phyloP scores from a whole-genome alignment of 1,284 basidiomycete genomes.

The Xerocomus minutiporus region DNA sequence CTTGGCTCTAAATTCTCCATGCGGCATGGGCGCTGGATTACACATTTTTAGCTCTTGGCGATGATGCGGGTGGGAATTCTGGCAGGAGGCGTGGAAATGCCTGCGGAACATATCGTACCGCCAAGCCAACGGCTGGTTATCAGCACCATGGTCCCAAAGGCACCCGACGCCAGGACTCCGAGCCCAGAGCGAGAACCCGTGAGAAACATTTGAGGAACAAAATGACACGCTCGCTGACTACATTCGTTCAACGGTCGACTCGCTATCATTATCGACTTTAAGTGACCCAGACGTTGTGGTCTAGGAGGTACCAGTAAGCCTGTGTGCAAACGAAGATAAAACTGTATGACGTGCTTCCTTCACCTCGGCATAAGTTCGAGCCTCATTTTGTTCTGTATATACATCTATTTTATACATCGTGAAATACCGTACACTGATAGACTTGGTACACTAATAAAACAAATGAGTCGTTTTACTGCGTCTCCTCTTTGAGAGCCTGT shows the following conservation, averaged over 20 bases:
- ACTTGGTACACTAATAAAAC: background rate
- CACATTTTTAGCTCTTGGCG: slow-evolving; percentile 52
- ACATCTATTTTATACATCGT: background rate
- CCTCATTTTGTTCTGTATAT: slow-evolving; percentile 8
- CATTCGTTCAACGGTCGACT: slow-evolving; percentile 18
- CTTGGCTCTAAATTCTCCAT: slow-evolving; percentile 1
- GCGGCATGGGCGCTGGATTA: background rate
- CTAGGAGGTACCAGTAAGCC: background rate
- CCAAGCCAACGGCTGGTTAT: slow-evolving; percentile 37
- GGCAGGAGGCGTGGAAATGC: slow-evolving; percentile 62
- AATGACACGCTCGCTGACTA: background rate
- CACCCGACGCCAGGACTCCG: background rate
- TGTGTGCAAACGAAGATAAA: too few relatives aligned
- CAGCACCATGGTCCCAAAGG: slow-evolving; percentile 13
- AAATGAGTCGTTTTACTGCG: background rate
- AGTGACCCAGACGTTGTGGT: background rate
- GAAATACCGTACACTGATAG: slow-evolving; percentile 3
- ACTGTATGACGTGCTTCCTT: background rate
- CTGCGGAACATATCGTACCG: slow-evolving; percentile 34
- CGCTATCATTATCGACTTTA: slow-evolving; percentile 6
- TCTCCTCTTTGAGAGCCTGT: slow-evolving; percentile 20
- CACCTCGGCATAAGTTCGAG: background rate
- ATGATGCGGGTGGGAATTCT: slow-evolving; percentile 83
- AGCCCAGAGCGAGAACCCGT: background rate
- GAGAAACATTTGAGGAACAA: background rate